Conservation (phyloP, 2,329 filamentous ascomycete genomes). For the Aspergillus carbonarius region DNA sequence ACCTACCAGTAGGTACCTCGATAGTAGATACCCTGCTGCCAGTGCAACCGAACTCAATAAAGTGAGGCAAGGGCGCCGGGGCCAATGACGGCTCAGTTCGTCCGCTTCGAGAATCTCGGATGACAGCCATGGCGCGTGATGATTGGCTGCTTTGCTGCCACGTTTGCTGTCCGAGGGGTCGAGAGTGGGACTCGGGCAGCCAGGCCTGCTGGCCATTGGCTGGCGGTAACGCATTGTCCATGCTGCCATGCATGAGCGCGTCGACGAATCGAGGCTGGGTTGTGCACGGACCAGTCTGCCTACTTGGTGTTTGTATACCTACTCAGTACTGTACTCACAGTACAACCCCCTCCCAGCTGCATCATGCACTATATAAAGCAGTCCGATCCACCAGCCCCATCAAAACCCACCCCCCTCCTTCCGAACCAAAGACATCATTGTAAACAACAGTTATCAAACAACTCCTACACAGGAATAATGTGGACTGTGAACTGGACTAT, state of each 20-base stretch:
- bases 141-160: constrained; percentile 21
- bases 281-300: neutral
- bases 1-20: no score
- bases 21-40: neutral
- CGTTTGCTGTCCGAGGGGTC: constrained; percentile 16
- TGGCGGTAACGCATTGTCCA: neutral
- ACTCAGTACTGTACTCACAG: no score
- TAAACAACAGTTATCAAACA: neutral
- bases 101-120: constrained; percentile 26
- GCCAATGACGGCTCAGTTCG: constrained; percentile 21
- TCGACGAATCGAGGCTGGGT: neutral
- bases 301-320: neutral
- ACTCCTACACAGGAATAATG: neutral
- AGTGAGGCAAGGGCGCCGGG: constrained; percentile 29
- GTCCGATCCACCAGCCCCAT: neutral
- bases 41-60: constrained; percentile 5
- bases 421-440: neutral
- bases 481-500: neutral
- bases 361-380: neutral
- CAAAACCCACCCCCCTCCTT: neutral
- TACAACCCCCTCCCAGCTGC: neutral
- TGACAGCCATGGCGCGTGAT: constrained; percentile 8
- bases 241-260: neutral
- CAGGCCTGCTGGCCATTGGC: neutral
- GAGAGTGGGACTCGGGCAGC: neutral